phyloP scores from a whole-genome alignment of 1,139 yeast species.

The Lodderomyces beijingensis region DNA sequence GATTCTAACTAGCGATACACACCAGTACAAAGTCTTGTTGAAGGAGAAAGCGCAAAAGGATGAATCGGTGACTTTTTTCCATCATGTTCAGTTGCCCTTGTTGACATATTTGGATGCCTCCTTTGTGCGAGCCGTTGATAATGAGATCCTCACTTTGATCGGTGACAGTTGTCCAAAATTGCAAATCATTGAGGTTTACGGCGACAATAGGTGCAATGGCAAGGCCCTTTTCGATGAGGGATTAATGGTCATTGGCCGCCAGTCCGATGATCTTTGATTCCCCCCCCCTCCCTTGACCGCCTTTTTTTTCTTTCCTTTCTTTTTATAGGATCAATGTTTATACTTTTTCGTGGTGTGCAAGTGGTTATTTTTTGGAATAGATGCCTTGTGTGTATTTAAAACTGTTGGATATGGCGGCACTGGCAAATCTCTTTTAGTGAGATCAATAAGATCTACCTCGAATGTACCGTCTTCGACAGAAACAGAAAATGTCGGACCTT shows the following conservation, averaged over 20 bases:
- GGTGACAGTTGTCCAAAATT: conserved; percentile 57
- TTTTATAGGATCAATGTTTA: too few relatives aligned
- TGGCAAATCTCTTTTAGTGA: conserved; percentile 16
- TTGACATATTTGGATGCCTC: conserved; percentile 68
- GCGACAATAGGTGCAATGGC: conserved; percentile 64
- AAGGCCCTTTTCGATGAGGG: conserved; percentile 50
- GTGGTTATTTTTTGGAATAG: background rate
- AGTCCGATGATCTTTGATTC: conserved; percentile 31
- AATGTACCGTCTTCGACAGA: conserved; percentile 26
- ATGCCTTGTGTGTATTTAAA: conserved; percentile 58
- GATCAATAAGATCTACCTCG: conserved; percentile 23
- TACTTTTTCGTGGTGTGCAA: background rate
- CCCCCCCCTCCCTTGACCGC: conserved; percentile 8
- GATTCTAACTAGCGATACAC: conserved; percentile 34
- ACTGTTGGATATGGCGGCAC: conserved; percentile 52
- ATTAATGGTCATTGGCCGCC: conserved; percentile 70
- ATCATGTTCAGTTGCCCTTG: conserved; percentile 38
- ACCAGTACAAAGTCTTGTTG: conserved; percentile 31
- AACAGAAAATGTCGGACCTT: conserved; percentile 55
- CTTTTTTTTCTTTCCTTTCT: conserved; percentile 12
- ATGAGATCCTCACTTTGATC: conserved; percentile 51
- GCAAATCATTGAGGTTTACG: conserved; percentile 70
- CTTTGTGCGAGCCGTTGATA: conserved; percentile 71
- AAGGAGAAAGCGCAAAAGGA: conserved; percentile 13
- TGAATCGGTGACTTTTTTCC: conserved; percentile 13